These are phyloP conservation scores for Candida glaebosa DNA, from an alignment of 805 yeast genomes.

Conservation along the genomic window DNA sequence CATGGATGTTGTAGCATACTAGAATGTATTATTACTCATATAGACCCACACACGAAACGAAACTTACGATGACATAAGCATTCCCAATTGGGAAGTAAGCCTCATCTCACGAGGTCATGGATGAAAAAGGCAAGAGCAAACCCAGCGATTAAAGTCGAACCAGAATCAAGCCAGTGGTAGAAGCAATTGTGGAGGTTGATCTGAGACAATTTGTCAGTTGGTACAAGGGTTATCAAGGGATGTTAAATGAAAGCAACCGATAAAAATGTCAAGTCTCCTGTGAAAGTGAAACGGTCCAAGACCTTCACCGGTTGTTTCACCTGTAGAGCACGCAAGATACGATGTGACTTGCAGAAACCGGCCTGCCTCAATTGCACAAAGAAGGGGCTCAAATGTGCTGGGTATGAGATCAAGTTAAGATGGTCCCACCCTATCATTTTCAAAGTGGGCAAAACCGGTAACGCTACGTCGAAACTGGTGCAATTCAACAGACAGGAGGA, in stretches of 20 bases:
- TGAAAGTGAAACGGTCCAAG: slow-evolving; percentile 38
- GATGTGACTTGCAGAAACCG: slow-evolving; percentile 75
- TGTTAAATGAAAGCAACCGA: not conserved
- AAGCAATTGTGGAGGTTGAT: too few relatives aligned
- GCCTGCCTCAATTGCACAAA: slow-evolving; percentile 67
- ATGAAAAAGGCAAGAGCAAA: not conserved
- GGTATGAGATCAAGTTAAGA: slow-evolving; percentile 75
- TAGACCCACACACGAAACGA: not conserved
- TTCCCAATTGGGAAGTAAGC: not conserved
- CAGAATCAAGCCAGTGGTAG: too few relatives aligned
- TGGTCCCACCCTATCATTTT: slow-evolving; percentile 61
- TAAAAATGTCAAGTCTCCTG: not conserved
- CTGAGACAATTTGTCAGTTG: too few relatives aligned
- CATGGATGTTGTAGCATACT: slow-evolving; percentile 12
- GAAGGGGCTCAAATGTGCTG: slow-evolving; percentile 69
- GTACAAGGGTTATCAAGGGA: too few relatives aligned
- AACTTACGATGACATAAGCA: not conserved
- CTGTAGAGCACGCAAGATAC: slow-evolving; percentile 74
- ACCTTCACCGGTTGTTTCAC: slow-evolving; percentile 89
- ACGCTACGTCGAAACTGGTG: slow-evolving; percentile 27
- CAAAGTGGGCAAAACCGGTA: slow-evolving; percentile 21
- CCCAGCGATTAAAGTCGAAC: too few relatives aligned
- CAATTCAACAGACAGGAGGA: slow-evolving; percentile 21
- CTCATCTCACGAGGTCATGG: not conserved
- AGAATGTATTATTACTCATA: not conserved